phyloP scores from a whole-genome alignment of 129 eudicot genomes.

The Cynara cardunculus region DNA sequence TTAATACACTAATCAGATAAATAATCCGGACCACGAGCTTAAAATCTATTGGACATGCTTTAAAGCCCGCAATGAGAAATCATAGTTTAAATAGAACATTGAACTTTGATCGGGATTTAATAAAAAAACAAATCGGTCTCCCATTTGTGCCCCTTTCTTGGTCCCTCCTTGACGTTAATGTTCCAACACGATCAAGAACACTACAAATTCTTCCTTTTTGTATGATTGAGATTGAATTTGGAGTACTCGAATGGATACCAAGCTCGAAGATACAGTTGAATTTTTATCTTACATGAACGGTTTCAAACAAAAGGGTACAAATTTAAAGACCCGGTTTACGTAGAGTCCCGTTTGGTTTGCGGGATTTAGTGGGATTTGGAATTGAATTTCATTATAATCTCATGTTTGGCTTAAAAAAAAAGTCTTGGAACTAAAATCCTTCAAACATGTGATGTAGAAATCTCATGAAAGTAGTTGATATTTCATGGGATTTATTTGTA shows the following conservation, averaged over 20 bases:
- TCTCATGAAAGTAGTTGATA: background rate
- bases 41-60: no score
- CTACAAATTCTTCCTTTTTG: background rate
- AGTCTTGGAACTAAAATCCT: background rate
- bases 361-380: background rate
- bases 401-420: no score
- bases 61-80: no score
- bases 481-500: background rate
- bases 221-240: background rate
- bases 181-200: background rate
- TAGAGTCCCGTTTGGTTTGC: background rate
- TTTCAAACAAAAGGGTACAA: background rate
- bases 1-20: no score
- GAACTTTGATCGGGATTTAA: no score
- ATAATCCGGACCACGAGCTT: no score
- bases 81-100: no score
- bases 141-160: no score
- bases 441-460: background rate
- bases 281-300: background rate
- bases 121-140: no score
- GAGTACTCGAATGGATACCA: background rate
- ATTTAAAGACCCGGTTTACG: background rate
- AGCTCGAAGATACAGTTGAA: background rate
- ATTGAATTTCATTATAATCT: background rate
- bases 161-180: no score